These are phyloP conservation scores for Fraxinus americana DNA, from an alignment of 257 asterid genomes.

Conservation along the genomic window DNA sequence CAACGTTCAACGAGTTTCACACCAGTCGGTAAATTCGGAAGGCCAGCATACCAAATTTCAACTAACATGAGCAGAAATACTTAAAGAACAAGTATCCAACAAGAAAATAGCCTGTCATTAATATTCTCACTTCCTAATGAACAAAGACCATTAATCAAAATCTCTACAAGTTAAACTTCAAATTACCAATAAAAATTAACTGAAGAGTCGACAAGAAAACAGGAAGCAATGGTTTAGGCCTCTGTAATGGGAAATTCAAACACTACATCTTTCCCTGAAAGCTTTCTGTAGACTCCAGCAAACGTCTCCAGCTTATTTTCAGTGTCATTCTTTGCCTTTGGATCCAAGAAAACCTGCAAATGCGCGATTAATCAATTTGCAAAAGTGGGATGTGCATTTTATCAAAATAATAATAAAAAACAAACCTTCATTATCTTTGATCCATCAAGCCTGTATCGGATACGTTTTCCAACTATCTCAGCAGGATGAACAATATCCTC, in stretches of 20 bases:
- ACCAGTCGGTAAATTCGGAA: background rate
- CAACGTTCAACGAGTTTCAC: too few relatives aligned
- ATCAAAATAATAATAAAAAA: background rate
- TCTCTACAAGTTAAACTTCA: background rate
- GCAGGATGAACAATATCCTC: constrained; percentile 22
- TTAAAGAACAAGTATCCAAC: background rate
- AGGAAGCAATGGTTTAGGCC: constrained; percentile 16
- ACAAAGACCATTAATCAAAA: background rate
- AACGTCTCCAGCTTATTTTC: constrained; percentile 20
- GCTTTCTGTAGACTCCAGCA: constrained; percentile 51
- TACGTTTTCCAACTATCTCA: constrained; percentile 19
- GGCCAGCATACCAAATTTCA: background rate
- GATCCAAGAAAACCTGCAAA: constrained; percentile 24
- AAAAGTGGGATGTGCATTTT: background rate
- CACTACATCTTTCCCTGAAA: constrained; percentile 52
- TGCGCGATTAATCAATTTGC: background rate
- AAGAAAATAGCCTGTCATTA: background rate
- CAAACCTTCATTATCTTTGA: constrained; percentile 14
- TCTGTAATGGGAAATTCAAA: constrained; percentile 43
- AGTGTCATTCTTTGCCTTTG: constrained; percentile 20
- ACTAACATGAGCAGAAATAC: background rate
- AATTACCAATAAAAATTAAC: background rate
- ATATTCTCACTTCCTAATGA: background rate
- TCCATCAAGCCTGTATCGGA: constrained; percentile 14
- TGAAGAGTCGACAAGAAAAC: background rate